These are phyloP conservation scores for Cercospora nicotianae DNA, from an alignment of 2,329 filamentous ascomycete species.

Conservation along the genomic window DNA sequence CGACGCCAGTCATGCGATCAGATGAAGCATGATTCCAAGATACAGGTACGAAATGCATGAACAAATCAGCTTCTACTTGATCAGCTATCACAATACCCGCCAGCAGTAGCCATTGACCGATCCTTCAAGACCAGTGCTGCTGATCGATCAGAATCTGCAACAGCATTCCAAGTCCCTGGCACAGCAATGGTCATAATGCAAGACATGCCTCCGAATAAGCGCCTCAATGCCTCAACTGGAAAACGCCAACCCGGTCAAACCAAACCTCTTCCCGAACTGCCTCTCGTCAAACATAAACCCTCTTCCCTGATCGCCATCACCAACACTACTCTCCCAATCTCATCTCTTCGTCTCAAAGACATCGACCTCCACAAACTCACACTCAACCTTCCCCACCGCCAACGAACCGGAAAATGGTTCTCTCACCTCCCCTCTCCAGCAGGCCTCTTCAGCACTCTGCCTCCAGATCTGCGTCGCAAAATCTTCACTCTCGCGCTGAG, in stretches of 20 bases:
- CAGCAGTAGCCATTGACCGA: not conserved
- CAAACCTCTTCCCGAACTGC: not conserved
- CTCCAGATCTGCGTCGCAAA: not conserved
- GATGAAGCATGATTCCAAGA: conserved; percentile 7
- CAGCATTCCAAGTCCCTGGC: not conserved
- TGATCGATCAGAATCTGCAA: not conserved
- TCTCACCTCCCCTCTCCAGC: conserved; percentile 6
- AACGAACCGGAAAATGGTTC: conserved; percentile 11
- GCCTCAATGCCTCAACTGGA: not conserved
- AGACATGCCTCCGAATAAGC: not conserved
- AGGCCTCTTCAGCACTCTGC: conserved; percentile 11
- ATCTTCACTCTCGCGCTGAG: conserved; percentile 9
- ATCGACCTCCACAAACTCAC: conserved; percentile 13
- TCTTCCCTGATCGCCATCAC: not conserved
- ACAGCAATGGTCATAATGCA: not conserved
- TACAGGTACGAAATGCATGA: conserved; percentile 12
- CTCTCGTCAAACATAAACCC: not conserved
- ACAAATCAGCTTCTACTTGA: not conserved
- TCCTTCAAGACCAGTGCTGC: not conserved
- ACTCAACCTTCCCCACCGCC: not conserved
- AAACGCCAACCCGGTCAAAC: not conserved
- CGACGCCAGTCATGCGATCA: not conserved
- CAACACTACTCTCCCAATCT: not conserved
- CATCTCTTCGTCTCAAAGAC: conserved; percentile 4
- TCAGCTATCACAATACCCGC: not conserved